Base-by-base conservation (phyloP, 2,329 filamentous ascomycete genomes). In the Ceratocystis cubensis region DNA sequence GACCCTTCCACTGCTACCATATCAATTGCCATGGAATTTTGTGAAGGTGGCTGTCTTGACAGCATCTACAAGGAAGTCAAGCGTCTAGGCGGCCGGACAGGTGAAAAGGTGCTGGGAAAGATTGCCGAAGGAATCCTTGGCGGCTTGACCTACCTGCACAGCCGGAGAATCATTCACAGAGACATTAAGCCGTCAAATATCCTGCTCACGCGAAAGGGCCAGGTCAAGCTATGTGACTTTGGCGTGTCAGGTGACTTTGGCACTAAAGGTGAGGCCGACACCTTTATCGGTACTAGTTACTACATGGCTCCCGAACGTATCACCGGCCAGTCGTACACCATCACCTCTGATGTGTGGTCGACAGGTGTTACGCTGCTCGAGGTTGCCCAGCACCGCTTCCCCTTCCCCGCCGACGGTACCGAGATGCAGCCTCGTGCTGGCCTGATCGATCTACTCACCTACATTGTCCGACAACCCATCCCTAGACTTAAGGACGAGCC, bases 261-360 rank as follows among this genome's bases (percentile, higher is more conserved):
- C 70, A 99, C 94, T 63, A 97, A 99, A 76, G 94, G 94, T 65
- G 94, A 97, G 75, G 94, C 94, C 70, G 96, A 97, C 75, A 99
- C 94, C 0, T 99, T 99, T 73, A 99, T 99, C 74, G 94, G 94
- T 70, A 99, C 94, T 13, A 96, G 90, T 69, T 99, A 97, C 75
- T 99, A 99, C 80, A 99, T 99, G 94, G 94, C 94, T 3, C 94
- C 94, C 0, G 94, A 99, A 76, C 88, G 94, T 64, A 99, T 99
- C 75, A 96, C 94, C 1, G 94, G 94, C 67, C 91, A 97, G 78
- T 93, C 88, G 63, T 99, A 99, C 76, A 99, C 93, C 69, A 99
- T 99, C 75, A 99, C 93, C 1, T 96, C 91, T 6, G 94, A 99
- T 72, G 94, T 99, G 66, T 99, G 94, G 94, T 96, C 92, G 53